Evolutionary conservation across 140 eudicot genomes (phyloP).

Genomic region (Anethum foeniculum): DNA sequence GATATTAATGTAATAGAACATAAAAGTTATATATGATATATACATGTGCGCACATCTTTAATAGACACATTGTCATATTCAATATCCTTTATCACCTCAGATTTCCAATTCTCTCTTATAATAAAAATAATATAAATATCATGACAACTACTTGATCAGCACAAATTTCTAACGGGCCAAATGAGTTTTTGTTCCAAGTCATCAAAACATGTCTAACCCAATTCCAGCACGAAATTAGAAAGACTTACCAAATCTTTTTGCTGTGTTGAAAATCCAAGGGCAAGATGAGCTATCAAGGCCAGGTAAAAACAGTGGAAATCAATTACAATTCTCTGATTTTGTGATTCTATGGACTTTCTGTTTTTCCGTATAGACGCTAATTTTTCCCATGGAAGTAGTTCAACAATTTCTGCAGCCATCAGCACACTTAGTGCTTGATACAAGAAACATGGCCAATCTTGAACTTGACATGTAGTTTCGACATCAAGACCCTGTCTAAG

Average conservation of each 20-base stretch:
- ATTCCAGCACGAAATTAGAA: constrained; percentile 11
- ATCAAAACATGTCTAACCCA: background rate
- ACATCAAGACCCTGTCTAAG: constrained; percentile 80
- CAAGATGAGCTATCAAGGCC: constrained; percentile 74
- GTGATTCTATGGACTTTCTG: constrained; percentile 81
- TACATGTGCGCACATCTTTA: background rate
- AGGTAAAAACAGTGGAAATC: constrained; percentile 69
- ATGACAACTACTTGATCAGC: constrained; percentile 3
- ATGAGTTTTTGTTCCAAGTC: background rate
- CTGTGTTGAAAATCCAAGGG: constrained; percentile 88
- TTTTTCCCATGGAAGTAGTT: constrained; percentile 78
- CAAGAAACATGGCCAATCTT: constrained; percentile 85
- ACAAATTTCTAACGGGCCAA: background rate
- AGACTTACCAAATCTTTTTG: constrained; percentile 77
- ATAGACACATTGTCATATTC: background rate
- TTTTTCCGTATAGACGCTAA: constrained; percentile 70
- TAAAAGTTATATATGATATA: background rate
- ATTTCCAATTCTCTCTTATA: constrained; percentile 8
- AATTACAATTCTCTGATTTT: constrained; percentile 73
- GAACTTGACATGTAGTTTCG: constrained; percentile 66
- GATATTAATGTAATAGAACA: background rate
- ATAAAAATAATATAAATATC: background rate
- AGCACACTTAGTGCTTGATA: constrained; percentile 76
- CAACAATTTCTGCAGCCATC: constrained; percentile 80
- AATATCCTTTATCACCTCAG: constrained; percentile 8